Evolutionary conservation across 371 early-diverging fungal species (phyloP).

Genomic region (Mortierella sp.): DNA sequence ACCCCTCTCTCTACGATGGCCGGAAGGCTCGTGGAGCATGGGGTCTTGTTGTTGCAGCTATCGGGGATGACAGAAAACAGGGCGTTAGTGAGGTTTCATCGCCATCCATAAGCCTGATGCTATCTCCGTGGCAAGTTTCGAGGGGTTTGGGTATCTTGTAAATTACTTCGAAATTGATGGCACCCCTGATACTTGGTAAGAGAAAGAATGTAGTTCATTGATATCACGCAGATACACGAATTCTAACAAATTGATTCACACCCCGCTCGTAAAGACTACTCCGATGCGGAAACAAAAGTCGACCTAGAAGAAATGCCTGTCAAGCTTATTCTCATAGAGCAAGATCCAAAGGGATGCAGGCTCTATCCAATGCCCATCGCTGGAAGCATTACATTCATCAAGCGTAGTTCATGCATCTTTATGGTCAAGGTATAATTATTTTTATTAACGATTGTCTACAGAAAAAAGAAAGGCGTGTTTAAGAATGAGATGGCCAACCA

Average conservation of each 20-base stretch:
- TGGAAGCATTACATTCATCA: slow-evolving; percentile 67
- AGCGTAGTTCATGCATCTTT: slow-evolving; percentile 72
- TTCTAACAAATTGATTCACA: background rate
- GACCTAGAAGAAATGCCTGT: slow-evolving; percentile 11
- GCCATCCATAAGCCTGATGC: slow-evolving; percentile 73
- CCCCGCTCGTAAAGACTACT: slow-evolving; percentile 4
- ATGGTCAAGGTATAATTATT: slow-evolving; percentile 58
- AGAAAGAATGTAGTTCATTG: background rate
- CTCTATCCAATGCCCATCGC: slow-evolving; percentile 43
- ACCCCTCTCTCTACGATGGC: slow-evolving; percentile 60
- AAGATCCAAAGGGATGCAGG: slow-evolving; percentile 64
- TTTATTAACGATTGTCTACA: slow-evolving; percentile 19
- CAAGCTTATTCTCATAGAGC: slow-evolving; percentile 9
- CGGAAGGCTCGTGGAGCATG: slow-evolving; percentile 56
- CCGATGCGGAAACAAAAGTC: slow-evolving; percentile 4
- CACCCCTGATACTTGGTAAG: slow-evolving; percentile 21
- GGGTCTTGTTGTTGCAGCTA: slow-evolving; percentile 70
- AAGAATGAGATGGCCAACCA: slow-evolving; percentile 59
- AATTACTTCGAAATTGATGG: slow-evolving; percentile 32
- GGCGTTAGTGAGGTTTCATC: slow-evolving; percentile 73
- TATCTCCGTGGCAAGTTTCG: slow-evolving; percentile 79
- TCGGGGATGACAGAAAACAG: slow-evolving; percentile 78
- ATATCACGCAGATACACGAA: background rate
- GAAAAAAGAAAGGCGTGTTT: slow-evolving; percentile 42
- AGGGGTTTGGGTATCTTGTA: slow-evolving; percentile 63